Percentiles rank a stretch among this genome's conserved stretches.
Evolutionary conservation across 2,329 filamentous ascomycete genomes (phyloP).

Genomic region (Fusarium solani-melongenae): DNA sequence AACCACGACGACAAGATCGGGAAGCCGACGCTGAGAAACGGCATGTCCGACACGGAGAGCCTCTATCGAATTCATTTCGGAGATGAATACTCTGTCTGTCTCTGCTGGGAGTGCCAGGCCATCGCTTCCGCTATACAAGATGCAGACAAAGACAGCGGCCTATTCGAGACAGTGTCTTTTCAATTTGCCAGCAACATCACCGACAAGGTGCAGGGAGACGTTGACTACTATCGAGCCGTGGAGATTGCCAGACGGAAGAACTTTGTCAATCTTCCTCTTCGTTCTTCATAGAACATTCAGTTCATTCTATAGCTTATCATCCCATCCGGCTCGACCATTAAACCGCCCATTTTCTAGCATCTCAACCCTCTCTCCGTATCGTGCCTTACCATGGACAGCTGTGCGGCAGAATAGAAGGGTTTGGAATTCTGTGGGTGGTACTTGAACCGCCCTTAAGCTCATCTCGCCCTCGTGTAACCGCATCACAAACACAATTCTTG

Average conservation of each 20-base stretch:
- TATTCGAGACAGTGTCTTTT: background rate
- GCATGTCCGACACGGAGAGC: constrained; percentile 21
- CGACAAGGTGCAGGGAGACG: constrained; percentile 3
- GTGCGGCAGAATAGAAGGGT: constrained; percentile 35
- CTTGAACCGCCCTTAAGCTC: constrained; percentile 23
- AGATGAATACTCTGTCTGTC: constrained; percentile 22
- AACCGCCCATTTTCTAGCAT: constrained; percentile 28
- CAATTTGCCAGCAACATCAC: background rate
- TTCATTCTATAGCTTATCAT: background rate
- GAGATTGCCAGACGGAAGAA: constrained; percentile 30
- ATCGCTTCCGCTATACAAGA: constrained; percentile 28
- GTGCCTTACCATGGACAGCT: constrained; percentile 23
- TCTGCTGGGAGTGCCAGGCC: constrained; percentile 39
- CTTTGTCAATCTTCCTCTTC: constrained; percentile 17
- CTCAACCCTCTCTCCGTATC: constrained; percentile 29
- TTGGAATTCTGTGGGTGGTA: constrained; percentile 24
- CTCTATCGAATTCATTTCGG: constrained; percentile 35
- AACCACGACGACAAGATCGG: constrained; percentile 39
- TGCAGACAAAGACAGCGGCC: background rate
- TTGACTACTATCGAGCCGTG: constrained; percentile 24
- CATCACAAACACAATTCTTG: constrained; percentile 26
- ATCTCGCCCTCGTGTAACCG: constrained; percentile 20
- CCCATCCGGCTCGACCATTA: constrained; percentile 20
- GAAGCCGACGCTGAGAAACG: constrained; percentile 10
- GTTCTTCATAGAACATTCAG: background rate